These are phyloP conservation scores for Prosopis cineraria DNA, from an alignment of 306 rosid genomes.

Conservation along the genomic window DNA sequence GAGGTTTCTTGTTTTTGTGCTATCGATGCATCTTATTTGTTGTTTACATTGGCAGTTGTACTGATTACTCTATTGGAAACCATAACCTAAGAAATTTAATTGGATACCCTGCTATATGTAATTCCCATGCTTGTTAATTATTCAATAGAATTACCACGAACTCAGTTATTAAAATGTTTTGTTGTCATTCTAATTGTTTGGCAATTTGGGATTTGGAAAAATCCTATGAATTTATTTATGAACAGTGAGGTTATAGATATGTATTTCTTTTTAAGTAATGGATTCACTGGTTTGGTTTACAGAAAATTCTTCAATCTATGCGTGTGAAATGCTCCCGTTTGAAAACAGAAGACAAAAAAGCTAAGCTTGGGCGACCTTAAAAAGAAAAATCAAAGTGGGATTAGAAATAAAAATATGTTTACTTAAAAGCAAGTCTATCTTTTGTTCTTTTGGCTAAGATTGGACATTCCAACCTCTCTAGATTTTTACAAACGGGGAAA, in stretches of 20 bases:
- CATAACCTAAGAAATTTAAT: not conserved
- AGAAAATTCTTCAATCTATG: not conserved
- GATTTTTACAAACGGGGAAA: not conserved
- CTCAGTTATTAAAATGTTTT: not conserved
- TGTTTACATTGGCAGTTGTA: not conserved
- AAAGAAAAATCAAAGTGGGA: not conserved
- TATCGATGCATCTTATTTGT: not conserved
- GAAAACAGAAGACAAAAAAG: not conserved
- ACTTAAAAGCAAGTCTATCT: not conserved
- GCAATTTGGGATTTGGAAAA: not conserved
- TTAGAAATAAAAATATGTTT: not conserved
- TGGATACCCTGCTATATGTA: not conserved
- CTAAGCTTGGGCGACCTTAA: not conserved
- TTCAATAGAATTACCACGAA: not conserved
- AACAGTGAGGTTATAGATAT: not conserved
- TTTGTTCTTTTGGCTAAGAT: not conserved
- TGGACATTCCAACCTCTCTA: not conserved
- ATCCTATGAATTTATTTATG: not conserved
- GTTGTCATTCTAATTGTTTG: not conserved
- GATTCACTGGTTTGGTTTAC: not conserved
- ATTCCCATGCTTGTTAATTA: not conserved
- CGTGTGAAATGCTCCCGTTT: not conserved
- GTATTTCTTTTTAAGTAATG: not conserved
- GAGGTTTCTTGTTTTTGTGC: conserved; percentile 4
- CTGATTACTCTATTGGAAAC: not conserved